Percentiles rank a stretch among this genome's conserved stretches.
Conservation (phyloP, 2,329 filamentous ascomycete species). For the Graphium sp. region DNA sequence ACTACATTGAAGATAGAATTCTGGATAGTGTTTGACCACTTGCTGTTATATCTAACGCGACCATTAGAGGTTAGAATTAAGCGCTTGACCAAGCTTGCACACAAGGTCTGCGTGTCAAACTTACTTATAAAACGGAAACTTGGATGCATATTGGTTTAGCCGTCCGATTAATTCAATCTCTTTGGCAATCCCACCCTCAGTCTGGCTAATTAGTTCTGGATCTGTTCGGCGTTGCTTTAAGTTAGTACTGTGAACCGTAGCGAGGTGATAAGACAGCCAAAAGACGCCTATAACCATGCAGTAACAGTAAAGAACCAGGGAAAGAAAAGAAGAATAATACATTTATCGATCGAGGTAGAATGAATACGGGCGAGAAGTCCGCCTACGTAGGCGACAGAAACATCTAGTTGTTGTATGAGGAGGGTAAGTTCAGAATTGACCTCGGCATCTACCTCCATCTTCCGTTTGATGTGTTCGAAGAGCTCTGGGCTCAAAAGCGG, state of each 20-base stretch:
- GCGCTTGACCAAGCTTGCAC: background rate
- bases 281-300: background rate
- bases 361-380: slow-evolving; percentile 79
- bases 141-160: slow-evolving; percentile 57
- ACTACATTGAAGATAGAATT: slow-evolving; percentile 48
- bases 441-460: slow-evolving; percentile 73
- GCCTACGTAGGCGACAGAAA: slow-evolving; percentile 65
- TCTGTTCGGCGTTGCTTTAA: slow-evolving; percentile 28
- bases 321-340: slow-evolving; percentile 23
- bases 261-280: background rate
- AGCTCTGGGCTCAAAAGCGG: slow-evolving; percentile 54
- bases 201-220: slow-evolving; percentile 47
- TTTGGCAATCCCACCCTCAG: slow-evolving; percentile 54
- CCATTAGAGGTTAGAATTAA: background rate
- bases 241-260: background rate
- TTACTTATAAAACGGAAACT: slow-evolving; percentile 92
- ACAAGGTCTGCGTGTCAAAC: slow-evolving; percentile 5
- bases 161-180: slow-evolving; percentile 55
- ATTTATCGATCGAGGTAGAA: slow-evolving; percentile 54
- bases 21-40: slow-evolving; percentile 76
- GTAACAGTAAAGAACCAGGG: too few species aligned
- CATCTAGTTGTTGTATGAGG: slow-evolving; percentile 67
- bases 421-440: slow-evolving; percentile 73
- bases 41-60: slow-evolving; percentile 50
- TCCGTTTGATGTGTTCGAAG: slow-evolving; percentile 73